These are phyloP conservation scores for Leccinellum albellum DNA, from an alignment of 768 basidiomycete species.

Conservation along the genomic window DNA sequence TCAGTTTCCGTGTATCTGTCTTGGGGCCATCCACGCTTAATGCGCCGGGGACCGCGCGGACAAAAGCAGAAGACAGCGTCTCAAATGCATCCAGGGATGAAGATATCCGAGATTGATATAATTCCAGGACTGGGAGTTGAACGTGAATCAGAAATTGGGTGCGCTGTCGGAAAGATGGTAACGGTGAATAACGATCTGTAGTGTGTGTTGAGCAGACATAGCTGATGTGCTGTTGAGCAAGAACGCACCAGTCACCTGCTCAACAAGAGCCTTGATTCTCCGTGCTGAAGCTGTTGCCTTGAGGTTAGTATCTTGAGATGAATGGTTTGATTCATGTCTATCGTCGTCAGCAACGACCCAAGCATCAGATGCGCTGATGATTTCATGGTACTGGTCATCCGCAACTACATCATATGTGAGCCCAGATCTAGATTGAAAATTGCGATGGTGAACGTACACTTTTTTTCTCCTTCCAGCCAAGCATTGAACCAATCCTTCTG, in stretches of 20 bases:
- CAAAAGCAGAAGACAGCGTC: constrained; percentile 79
- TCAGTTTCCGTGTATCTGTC: constrained; percentile 59
- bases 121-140: constrained; percentile 79
- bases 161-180: constrained; percentile 74
- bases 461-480: constrained; percentile 87
- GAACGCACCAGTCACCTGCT: constrained; percentile 81
- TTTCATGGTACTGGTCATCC: constrained; percentile 80
- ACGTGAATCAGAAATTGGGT: constrained; percentile 80
- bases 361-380: constrained; percentile 76
- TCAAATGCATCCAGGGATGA: constrained; percentile 93
- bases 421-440: neutral
- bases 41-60: constrained; percentile 90
- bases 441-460: constrained; percentile 53
- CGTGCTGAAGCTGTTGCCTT: constrained; percentile 82
- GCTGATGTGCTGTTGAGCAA: neutral
- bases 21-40: constrained; percentile 49
- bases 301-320: constrained; percentile 35
- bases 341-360: constrained; percentile 80
- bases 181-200: constrained; percentile 84
- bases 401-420: constrained; percentile 53
- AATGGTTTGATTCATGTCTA: constrained; percentile 36
- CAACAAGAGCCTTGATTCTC: constrained; percentile 77
- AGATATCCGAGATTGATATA: constrained; percentile 73
- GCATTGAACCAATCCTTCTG: constrained; percentile 85
- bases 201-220: neutral